These are phyloP conservation scores for Rhynchosporium agropyri DNA, from an alignment of 2,329 filamentous ascomycete species.

Conservation along the genomic window DNA sequence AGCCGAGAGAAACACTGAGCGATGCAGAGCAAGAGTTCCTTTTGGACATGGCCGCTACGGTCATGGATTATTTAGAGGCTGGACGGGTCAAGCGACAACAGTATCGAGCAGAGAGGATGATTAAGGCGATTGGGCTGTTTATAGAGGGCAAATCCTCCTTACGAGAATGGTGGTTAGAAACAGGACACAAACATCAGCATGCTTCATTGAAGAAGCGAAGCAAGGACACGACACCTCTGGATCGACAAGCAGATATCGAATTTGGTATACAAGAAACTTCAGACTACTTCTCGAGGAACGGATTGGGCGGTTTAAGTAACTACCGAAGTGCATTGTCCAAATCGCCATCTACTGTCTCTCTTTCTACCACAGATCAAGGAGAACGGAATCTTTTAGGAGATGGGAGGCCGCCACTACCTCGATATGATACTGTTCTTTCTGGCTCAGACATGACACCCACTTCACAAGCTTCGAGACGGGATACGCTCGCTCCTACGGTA, in stretches of 20 bases:
- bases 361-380: slow-evolving; percentile 14
- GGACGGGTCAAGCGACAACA: slow-evolving; percentile 55
- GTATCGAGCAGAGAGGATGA: slow-evolving; percentile 56
- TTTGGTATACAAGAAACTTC: slow-evolving; percentile 40
- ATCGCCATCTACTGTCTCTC: slow-evolving; percentile 28
- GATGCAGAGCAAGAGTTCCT: slow-evolving; percentile 55
- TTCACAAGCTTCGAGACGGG: slow-evolving; percentile 22
- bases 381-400: slow-evolving; percentile 22
- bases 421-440: slow-evolving; percentile 25
- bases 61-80: slow-evolving; percentile 64
- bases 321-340: slow-evolving; percentile 19
- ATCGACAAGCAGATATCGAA: slow-evolving; percentile 35
- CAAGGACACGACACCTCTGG: slow-evolving; percentile 24
- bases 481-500: slow-evolving; percentile 23
- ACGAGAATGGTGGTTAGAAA: slow-evolving; percentile 40
- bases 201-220: slow-evolving; percentile 25
- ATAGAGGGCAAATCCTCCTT: slow-evolving; percentile 53
- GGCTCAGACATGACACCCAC: slow-evolving; percentile 16
- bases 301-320: slow-evolving; percentile 31
- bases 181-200: slow-evolving; percentile 34
- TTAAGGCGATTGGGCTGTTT: slow-evolving; percentile 56
- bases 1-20: slow-evolving; percentile 54
- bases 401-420: slow-evolving; percentile 28
- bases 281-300: slow-evolving; percentile 32
- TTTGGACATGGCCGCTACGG: slow-evolving; percentile 56